Percentiles rank a stretch among this genome's conserved stretches.
Evolutionary conservation across 805 yeast species (phyloP).

Genomic region (Groenewaldozyma salmanticensis): DNA sequence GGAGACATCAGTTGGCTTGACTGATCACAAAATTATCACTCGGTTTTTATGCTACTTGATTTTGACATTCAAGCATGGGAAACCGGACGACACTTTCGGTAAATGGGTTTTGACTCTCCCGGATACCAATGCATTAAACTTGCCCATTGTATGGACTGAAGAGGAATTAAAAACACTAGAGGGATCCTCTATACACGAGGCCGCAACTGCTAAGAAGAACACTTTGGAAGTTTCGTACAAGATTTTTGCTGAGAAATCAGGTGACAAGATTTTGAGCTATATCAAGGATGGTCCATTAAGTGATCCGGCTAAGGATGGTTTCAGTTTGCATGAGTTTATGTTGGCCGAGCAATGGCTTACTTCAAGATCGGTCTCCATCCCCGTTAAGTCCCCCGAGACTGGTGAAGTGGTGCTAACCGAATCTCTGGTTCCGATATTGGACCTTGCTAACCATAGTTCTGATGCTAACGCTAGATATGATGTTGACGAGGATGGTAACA

Average conservation of each 20-base stretch:
- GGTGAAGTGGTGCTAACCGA: conserved; percentile 12
- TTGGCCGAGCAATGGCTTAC: conserved; percentile 29
- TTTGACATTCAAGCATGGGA: conserved; percentile 10
- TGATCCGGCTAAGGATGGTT: conserved; percentile 3
- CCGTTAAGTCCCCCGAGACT: conserved; percentile 11
- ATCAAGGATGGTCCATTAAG: too few species aligned
- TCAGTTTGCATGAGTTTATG: conserved; percentile 21
- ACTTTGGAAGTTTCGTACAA: background rate
- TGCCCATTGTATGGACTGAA: conserved; percentile 23
- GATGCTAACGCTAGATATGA: conserved; percentile 30
- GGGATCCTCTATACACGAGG: background rate
- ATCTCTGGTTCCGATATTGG: conserved; percentile 47
- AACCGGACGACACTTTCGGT: conserved; percentile 12
- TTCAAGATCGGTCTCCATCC: conserved; percentile 24
- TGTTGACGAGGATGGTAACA: conserved; percentile 15
- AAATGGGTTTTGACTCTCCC: conserved; percentile 23
- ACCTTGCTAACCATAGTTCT: conserved; percentile 40
- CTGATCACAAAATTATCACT: conserved; percentile 10
- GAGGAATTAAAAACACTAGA: conserved; percentile 13
- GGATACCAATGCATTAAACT: conserved; percentile 17
- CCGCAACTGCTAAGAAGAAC: background rate
- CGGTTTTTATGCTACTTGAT: conserved; percentile 14
- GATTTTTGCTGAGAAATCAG: background rate
- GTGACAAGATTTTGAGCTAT: background rate
- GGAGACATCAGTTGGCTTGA: background rate